Percentiles rank a stretch among this genome's conserved stretches.
Conservation (phyloP, 2,329 filamentous ascomycete genomes). For the Penicillium brasilianum region DNA sequence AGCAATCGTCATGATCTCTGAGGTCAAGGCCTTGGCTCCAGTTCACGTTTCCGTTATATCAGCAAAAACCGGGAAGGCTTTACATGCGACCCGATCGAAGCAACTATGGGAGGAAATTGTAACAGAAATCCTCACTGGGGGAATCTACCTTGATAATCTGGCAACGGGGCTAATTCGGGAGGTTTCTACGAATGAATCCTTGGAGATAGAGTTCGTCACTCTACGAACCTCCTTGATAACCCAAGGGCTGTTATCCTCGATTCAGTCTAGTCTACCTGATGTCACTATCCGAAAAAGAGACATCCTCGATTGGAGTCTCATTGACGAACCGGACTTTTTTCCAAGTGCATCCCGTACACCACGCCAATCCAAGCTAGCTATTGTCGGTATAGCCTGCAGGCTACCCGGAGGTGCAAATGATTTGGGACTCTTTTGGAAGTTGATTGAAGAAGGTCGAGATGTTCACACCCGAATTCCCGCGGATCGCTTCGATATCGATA, state of each 20-base stretch:
- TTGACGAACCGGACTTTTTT: conserved; percentile 8
- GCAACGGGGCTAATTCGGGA: not conserved
- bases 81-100: not conserved
- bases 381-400: conserved; percentile 77
- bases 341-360: not conserved
- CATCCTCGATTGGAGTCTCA: not conserved
- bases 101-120: not conserved
- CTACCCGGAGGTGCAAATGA: conserved; percentile 71
- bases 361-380: conserved; percentile 55
- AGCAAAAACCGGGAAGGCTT: not conserved
- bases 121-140: not conserved
- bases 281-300: not conserved
- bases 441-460: conserved; percentile 61
- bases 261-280: not conserved
- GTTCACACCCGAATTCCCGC: conserved; percentile 68
- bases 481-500: conserved; percentile 48
- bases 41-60: not conserved
- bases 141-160: not conserved
- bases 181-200: not conserved
- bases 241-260: not conserved
- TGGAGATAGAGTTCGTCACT: not conserved
- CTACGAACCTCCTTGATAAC: not conserved
- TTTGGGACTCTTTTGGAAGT: conserved; percentile 69
- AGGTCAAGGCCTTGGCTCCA: conserved; percentile 4
- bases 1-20: conserved; percentile 19